Base-by-base conservation (phyloP, 108 stramenopile species). In the Licmophora abbreviata region DNA sequence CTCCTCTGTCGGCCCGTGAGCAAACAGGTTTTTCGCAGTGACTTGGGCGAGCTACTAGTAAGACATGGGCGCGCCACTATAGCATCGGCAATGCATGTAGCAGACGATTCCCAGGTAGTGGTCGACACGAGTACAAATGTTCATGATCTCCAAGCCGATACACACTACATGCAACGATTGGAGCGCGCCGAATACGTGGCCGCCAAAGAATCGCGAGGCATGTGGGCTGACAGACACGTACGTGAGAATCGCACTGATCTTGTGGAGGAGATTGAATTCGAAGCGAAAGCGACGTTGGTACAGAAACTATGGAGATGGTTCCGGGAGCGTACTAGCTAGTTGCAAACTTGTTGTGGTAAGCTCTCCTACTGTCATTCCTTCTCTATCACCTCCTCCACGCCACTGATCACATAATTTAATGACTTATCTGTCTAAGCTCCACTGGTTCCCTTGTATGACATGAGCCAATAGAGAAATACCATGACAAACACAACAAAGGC, bases 401-500 rank as follows among this genome's bases (percentile, higher is more conserved):
- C 34, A 35, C 11, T 35, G 34, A 35, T 11, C 34, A 12, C 12
- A 9, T 9, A 11, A 9, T 35, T 11, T 35, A 35, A 12, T 35
- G 34, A 35, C 12, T 25, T 12, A 29, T 46, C 1, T 60, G 0
- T 40, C 29, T 53, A 68, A 0, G 54, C 72, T 29, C 64, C 72
- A 44, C 53, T 59, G 27, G 41, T 23, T 42, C 64, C 59, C 40
- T 72, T 72, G 60, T 33, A 61, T n/a, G 69, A 63, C 71, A 81
- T 81, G 51, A 85, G 51, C 90, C 85, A 88, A 64, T 82, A 92
- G 17, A 92, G 59, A 29, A 92, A 83, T 29, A 85, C 68, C 66
- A 92, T 77, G 4, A 88, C 84, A 46, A 77, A 64, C 5, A 88
- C 86, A 34, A 84, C 76, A 69, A 92, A 88, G 22, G 57, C 77